phyloP scores from a whole-genome alignment of 164 flowering plant species.

The Dillenia turbinata region DNA sequence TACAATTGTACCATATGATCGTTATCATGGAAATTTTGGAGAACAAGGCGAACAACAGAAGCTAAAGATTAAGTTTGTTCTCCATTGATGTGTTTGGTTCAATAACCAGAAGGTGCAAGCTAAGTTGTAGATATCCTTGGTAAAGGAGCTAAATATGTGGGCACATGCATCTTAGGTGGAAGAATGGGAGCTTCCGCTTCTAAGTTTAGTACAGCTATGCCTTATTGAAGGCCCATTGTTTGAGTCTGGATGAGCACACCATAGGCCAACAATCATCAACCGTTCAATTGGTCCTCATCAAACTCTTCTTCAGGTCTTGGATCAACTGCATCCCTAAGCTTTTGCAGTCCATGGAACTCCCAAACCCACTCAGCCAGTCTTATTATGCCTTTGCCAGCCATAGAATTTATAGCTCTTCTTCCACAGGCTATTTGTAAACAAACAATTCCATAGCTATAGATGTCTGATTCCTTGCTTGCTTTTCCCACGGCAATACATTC shows the following conservation, averaged over 20 bases:
- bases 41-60: too few species aligned
- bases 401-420: neutral
- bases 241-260: conserved; percentile 28
- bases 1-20: too few species aligned
- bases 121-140: neutral
- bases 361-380: conserved; percentile 12
- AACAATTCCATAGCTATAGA: conserved; percentile 22
- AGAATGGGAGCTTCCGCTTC: conserved; percentile 18
- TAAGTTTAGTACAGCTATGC: conserved; percentile 17
- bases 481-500: conserved; percentile 12
- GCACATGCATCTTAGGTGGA: conserved; percentile 8
- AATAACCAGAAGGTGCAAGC: too few species aligned
- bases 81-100: too few species aligned
- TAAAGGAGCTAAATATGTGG: neutral
- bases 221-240: conserved; percentile 20
- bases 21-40: too few species aligned
- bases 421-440: conserved; percentile 17
- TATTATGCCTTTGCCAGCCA: neutral
- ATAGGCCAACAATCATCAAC: conserved; percentile 27
- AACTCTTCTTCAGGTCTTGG: conserved; percentile 6
- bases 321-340: conserved; percentile 6
- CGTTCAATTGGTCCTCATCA: conserved; percentile 15
- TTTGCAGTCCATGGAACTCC: conserved; percentile 8
- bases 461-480: conserved; percentile 18
- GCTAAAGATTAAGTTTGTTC: too few species aligned